phyloP scores from a whole-genome alignment of 164 flowering plant species.

The Vitis rupestris region DNA sequence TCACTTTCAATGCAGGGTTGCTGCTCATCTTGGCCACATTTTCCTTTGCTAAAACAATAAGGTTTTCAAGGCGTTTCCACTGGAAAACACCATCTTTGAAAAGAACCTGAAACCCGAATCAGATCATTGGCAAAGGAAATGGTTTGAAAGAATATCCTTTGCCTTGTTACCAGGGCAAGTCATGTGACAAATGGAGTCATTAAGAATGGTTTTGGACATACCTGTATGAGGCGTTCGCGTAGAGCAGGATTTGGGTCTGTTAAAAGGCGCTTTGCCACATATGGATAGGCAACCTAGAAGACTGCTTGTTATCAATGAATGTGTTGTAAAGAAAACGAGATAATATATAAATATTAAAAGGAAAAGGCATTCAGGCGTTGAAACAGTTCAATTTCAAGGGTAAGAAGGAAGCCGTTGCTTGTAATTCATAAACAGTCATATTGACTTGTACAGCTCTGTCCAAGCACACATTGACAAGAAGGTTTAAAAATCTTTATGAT shows the following conservation, averaged over 20 bases:
- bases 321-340: not conserved
- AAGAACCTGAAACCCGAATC: conserved; percentile 58
- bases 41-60: conserved; percentile 88
- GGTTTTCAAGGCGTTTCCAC: conserved; percentile 97
- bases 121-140: not conserved
- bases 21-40: conserved; percentile 91
- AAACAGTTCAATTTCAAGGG: not conserved
- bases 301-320: conserved; percentile 7
- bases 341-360: not conserved
- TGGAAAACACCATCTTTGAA: conserved; percentile 95
- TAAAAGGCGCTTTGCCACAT: conserved; percentile 91
- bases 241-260: conserved; percentile 98
- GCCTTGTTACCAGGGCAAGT: too few relatives aligned
- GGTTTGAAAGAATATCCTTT: not conserved
- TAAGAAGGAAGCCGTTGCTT: not conserved
- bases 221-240: conserved; percentile 98
- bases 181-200: not conserved
- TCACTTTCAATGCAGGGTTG: conserved; percentile 80
- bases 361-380: not conserved
- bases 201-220: conserved; percentile 17
- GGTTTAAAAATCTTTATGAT: too few relatives aligned
- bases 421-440: not conserved
- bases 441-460: too few relatives aligned
- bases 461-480: too few relatives aligned
- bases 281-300: conserved; percentile 91